Base-by-base conservation (phyloP, 1,284 basidiomycete genomes). In the Leccinum ambiguum region DNA sequence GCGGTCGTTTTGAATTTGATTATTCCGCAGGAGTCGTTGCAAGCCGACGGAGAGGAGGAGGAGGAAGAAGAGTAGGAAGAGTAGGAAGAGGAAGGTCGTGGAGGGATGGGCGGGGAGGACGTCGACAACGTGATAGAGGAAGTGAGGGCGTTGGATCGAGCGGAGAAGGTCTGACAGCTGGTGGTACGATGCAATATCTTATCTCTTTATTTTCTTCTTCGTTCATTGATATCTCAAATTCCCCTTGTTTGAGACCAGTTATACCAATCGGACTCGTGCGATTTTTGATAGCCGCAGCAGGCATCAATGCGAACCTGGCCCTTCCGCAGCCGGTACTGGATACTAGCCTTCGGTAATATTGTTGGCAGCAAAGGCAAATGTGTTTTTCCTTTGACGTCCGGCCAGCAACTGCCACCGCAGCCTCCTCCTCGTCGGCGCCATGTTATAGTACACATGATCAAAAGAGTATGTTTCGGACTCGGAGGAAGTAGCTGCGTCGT, bases 1-100 rank as follows among this genome's bases (percentile, higher is more conserved):
- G 89, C 88, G 3, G 82, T 84, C 9, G 64, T 89, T 8, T 79
- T 93, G 21, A 93, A 92, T 71, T 73, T 86, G 59, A 81, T 92
- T 8, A 73, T 93, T 30, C 89, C 90, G 0, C 74, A 78, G 53
- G 86, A 88, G 43, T 8, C 4, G 7, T 5, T 33, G 10, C 30
- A 61, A 6, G 30, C 26, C 2, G 69, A 61, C 3, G 68, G 64
- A 14, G 74, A 75, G 3, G 69, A 72, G 14, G 76, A 73, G 6
- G 77, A 26, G 36, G 58, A 26, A 4, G 59, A 41, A 21, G 33
- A 5, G 2, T n/a, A 8, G n/a, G 74, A 73, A 9, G 76, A 73
- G 5, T 77, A 26, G 33, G 58, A 23, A 4, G 10, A 33, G 9
- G 59, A 41, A 18, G 30, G 2, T 2, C 3, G 18, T 59, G 36